Evolutionary conservation across 148 eudicot genomes (phyloP).

Genomic region (Euryodendron excelsum): DNA sequence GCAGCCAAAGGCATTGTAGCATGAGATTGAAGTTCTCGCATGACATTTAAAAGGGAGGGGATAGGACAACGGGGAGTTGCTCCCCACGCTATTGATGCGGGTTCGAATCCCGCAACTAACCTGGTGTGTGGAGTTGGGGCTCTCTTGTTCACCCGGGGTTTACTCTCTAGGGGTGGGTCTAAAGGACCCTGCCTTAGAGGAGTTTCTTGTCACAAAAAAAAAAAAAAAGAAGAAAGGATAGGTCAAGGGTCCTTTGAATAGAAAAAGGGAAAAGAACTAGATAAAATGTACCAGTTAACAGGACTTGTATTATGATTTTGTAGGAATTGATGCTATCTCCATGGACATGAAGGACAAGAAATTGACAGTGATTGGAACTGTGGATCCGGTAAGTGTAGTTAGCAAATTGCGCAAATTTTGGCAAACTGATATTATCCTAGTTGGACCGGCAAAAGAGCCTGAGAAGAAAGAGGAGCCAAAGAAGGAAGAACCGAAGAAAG

Average conservation of each 20-base stretch:
- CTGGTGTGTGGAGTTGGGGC: no score
- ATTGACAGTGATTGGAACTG: constrained; percentile 50
- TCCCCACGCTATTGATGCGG: no score
- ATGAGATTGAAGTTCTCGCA: background rate
- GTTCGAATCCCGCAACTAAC: no score
- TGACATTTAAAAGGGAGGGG: background rate
- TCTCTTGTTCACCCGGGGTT: no score
- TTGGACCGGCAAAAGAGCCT: constrained; percentile 63
- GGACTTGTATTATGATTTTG: constrained; percentile 6
- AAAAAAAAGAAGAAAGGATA: no score
- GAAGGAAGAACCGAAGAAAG: constrained; percentile 36
- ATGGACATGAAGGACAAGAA: constrained; percentile 55
- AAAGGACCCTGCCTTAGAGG: no score
- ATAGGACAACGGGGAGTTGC: no score
- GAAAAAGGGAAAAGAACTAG: background rate
- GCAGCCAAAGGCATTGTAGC: no score
- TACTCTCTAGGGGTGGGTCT: no score
- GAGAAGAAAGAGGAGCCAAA: constrained; percentile 42
- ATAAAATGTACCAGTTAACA: background rate
- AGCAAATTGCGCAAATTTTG: constrained; percentile 55
- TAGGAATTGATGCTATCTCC: constrained; percentile 60
- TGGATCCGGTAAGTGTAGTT: constrained; percentile 49
- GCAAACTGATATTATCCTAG: constrained; percentile 42
- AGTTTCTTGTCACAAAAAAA: no score
- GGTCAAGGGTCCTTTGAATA: background rate